phyloP scores from a whole-genome alignment of 805 yeast genomes.

The Candida endomychidarum region DNA sequence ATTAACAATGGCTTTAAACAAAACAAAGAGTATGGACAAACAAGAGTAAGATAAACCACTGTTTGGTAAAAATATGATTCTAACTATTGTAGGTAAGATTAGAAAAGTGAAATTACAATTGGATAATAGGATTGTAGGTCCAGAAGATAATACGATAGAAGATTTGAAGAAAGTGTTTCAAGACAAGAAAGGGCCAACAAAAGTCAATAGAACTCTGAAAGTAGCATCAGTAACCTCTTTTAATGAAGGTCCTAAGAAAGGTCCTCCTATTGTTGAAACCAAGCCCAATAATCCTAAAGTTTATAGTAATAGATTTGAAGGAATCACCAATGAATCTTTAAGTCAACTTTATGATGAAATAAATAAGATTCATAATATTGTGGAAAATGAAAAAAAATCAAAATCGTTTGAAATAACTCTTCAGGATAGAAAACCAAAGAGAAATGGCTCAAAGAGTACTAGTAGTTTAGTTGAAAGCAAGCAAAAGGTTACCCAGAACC shows the following conservation, averaged over 20 bases:
- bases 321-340: constrained; percentile 5
- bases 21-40: constrained; percentile 3
- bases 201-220: too few relatives aligned
- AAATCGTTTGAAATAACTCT: constrained; percentile 3
- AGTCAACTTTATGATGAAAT: constrained; percentile 10
- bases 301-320: neutral
- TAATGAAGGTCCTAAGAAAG: neutral
- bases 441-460: too few relatives aligned
- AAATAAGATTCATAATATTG: constrained; percentile 13
- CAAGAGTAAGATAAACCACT: too few relatives aligned
- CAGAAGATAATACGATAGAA: constrained; percentile 15
- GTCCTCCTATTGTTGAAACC: too few relatives aligned
- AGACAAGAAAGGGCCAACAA: constrained; percentile 3
- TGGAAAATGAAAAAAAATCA: constrained; percentile 8
- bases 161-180: constrained; percentile 19
- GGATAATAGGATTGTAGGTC: constrained; percentile 10
- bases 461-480: too few relatives aligned
- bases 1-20: constrained; percentile 6
- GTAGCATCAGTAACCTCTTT: too few relatives aligned
- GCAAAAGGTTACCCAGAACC: neutral
- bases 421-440: neutral
- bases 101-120: constrained; percentile 13
- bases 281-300: neutral
- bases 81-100: constrained; percentile 1
- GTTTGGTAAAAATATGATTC: too few relatives aligned